These are phyloP conservation scores for Zoysia matrella DNA, from an alignment of 202 grass and related monocot genomes.

Conservation along the genomic window DNA sequence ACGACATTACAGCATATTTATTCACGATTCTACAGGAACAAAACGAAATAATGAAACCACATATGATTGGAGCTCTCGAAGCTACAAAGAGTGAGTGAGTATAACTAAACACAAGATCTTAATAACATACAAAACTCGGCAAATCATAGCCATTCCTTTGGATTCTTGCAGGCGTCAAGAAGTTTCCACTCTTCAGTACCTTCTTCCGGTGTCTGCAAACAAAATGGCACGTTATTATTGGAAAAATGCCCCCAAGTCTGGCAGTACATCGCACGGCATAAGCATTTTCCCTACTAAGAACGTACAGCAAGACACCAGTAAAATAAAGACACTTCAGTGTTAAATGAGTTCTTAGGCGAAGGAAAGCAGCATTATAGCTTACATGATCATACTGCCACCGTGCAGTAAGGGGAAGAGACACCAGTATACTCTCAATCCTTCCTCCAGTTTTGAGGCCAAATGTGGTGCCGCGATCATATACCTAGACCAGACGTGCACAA, in stretches of 20 bases:
- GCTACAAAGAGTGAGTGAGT: neutral
- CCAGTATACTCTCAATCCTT: conserved; percentile 96
- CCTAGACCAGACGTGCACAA: conserved; percentile 51
- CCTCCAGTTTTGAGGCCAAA: conserved; percentile 98
- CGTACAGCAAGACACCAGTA: neutral
- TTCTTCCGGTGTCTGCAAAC: conserved; percentile 75
- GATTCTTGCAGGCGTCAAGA: conserved; percentile 90
- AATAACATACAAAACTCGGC: neutral
- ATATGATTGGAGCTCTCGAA: conserved; percentile 2
- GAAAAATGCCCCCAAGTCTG: neutral
- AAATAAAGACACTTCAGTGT: neutral
- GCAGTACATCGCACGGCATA: neutral
- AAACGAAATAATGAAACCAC: conserved; percentile 33
- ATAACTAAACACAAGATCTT: conserved; percentile 12
- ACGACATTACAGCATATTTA: conserved; percentile 33
- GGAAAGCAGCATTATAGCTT: conserved; percentile 37
- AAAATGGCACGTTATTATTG: neutral
- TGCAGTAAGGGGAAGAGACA: conserved; percentile 86
- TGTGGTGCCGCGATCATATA: conserved; percentile 96
- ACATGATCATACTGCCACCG: conserved; percentile 98
- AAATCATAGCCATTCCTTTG: conserved; percentile 87
- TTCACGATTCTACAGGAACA: conserved; percentile 42
- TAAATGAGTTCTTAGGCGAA: neutral
- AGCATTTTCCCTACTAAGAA: neutral
- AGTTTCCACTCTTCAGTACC: conserved; percentile 97